Evolutionary conservation across 371 early-diverging fungal genomes (phyloP), one percentile per base, ranked within the genome.

Genomic region (Apophysomyces ossiformis): DNA sequence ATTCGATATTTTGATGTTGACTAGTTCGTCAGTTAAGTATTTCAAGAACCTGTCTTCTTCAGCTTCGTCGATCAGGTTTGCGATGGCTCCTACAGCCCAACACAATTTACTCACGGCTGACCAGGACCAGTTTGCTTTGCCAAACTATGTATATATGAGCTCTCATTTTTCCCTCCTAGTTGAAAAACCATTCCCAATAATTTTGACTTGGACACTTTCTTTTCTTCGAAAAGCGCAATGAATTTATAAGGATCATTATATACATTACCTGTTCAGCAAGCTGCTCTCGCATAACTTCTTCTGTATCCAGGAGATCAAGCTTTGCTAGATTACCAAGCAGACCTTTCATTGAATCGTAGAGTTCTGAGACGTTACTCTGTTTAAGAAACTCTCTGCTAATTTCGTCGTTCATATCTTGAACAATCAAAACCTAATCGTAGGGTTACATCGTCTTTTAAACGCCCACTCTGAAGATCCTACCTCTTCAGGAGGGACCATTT

Each of bases 391-490:
- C 99, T 61, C 96, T 89, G 9, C 98, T 95, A 75, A 99, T 92
- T 80, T 98, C 98, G 46, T 99, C 99, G 70, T 99, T 96, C 60
- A 99, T 99, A 80, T 99, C 96, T 74, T 98, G 95, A n/a, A 97
- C 93, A 58, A 99, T 87, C 37, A 99, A 85, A 9, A 98, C 54
- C 67, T 67, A 46, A 9, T 18, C n/a, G 0, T 47, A 26, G 12
- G 45, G 5, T 54, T 7, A 58, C 41, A 67, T 13, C 56, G 13
- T 35, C 26, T 54, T 4, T 16, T 38, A 81, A 87, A 86, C 95
- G 93, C 64, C 77, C 82, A 15, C 75, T 76, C 58, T 94, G 75
- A 45, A 45, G 0, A 26, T 13, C 79, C 94, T 96, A 41, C 95
- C 79, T 98, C 97, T 75, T 96, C 95, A 41, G 99, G 99, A 66